These are phyloP conservation scores for Vanderwaltozyma polyspora DNA, from an alignment of 805 yeast genomes.

Conservation along the genomic window DNA sequence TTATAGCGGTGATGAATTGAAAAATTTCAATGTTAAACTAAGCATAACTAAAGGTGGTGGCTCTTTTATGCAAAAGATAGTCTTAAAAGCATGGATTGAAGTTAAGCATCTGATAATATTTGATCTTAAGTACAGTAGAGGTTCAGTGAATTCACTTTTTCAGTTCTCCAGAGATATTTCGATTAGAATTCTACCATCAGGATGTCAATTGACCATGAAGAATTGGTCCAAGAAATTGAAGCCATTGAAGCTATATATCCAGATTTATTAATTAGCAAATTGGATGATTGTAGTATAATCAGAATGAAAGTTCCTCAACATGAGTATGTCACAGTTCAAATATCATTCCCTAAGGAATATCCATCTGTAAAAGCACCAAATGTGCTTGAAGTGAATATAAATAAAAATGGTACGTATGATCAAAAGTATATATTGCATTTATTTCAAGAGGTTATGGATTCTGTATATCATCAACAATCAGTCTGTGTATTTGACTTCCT, in stretches of 20 bases:
- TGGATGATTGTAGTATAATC: slow-evolving; percentile 31
- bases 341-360: slow-evolving; percentile 61
- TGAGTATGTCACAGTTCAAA: slow-evolving; percentile 45
- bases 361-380: slow-evolving; percentile 54
- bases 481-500: slow-evolving; percentile 77
- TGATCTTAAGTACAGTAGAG: no score
- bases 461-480: slow-evolving; percentile 43
- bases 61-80: no score
- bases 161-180: no score
- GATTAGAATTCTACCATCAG: no score
- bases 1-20: no score
- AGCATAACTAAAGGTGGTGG: no score
- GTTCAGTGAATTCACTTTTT: no score
- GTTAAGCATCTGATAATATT: no score
- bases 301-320: slow-evolving; percentile 48
- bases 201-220: slow-evolving; percentile 13
- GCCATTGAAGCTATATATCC: slow-evolving; percentile 88
- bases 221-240: slow-evolving; percentile 50
- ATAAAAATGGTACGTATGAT: slow-evolving; percentile 27
- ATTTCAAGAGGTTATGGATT: slow-evolving; percentile 41
- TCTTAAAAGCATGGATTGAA: no score
- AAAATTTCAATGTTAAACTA: no score
- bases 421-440: slow-evolving; percentile 37
- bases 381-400: slow-evolving; percentile 41
- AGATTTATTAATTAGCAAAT: slow-evolving; percentile 33